A percentile compares a stretch with the other conserved stretches of the same genome.
phyloP scores from a whole-genome alignment of 2,329 filamentous ascomycete species.

The Alternaria sp. region DNA sequence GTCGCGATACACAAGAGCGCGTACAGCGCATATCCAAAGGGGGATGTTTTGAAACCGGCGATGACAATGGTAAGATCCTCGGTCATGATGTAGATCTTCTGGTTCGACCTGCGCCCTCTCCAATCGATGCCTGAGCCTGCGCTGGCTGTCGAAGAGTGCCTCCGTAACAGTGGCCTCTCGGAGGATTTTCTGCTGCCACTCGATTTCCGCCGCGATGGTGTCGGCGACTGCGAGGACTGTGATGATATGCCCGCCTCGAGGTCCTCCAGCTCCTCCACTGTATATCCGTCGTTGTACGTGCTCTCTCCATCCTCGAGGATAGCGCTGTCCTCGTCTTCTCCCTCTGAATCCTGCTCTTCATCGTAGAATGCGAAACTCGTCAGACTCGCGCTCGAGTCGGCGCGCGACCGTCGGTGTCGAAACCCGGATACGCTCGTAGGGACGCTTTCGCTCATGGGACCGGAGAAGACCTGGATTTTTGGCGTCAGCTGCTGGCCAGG shows the following conservation, averaged over 20 bases:
- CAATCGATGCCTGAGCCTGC: constrained; percentile 67
- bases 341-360: constrained; percentile 68
- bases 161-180: constrained; percentile 71
- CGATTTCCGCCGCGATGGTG: constrained; percentile 63
- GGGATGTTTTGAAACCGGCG: constrained; percentile 85
- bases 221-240: constrained; percentile 31
- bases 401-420: constrained; percentile 78
- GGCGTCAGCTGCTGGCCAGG: constrained; percentile 49
- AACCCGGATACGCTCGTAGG: constrained; percentile 94
- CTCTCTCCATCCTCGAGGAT: constrained; percentile 45
- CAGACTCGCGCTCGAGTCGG: constrained; percentile 80
- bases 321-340: constrained; percentile 47
- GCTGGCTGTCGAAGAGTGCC: constrained; percentile 74
- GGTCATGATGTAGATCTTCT: constrained; percentile 91
- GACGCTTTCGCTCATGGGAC: constrained; percentile 93
- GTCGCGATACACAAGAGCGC: constrained; percentile 74
- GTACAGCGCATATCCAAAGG: constrained; percentile 73
- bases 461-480: constrained; percentile 74
- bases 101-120: constrained; percentile 72
- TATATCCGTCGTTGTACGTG: constrained; percentile 47
- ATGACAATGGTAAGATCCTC: constrained; percentile 95
- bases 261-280: constrained; percentile 61
- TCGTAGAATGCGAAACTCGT: constrained; percentile 79
- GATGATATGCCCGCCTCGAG: constrained; percentile 50
- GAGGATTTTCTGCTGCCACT: constrained; percentile 68